These are phyloP conservation scores for Hypoxylon intermedium DNA, from an alignment of 495 filamentous ascomycete genomes.

Conservation along the genomic window DNA sequence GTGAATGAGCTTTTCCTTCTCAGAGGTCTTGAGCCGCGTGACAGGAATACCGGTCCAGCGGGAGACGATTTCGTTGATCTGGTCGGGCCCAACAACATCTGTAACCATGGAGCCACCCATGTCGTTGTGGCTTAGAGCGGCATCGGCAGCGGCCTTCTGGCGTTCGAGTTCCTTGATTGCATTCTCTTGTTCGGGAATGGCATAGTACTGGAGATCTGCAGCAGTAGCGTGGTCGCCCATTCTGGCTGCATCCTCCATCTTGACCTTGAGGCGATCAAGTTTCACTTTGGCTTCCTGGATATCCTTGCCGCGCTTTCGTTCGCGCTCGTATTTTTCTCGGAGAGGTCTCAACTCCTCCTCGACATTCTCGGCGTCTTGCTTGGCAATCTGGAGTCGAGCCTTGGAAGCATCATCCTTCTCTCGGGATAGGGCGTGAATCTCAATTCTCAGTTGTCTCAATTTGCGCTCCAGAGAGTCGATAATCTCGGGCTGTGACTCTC, in stretches of 20 bases:
- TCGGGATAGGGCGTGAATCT: constrained; percentile 90
- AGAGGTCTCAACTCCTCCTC: constrained; percentile 89
- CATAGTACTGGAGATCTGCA: constrained; percentile 94
- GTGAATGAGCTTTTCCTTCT: constrained; percentile 94
- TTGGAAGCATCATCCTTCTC: constrained; percentile 95
- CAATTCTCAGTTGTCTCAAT: constrained; percentile 88
- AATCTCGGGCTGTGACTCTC: constrained; percentile 93
- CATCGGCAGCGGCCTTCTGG: constrained; percentile 79
- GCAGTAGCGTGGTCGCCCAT: constrained; percentile 79
- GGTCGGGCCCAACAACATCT: constrained; percentile 93
- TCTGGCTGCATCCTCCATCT: constrained; percentile 90
- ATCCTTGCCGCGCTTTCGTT: constrained; percentile 83
- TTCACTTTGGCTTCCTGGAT: constrained; percentile 98
- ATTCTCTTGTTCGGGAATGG: constrained; percentile 87
- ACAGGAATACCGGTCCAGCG: constrained; percentile 97
- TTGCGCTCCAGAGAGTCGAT: constrained; percentile 91
- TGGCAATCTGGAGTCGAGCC: constrained; percentile 77
- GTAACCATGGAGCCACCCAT: constrained; percentile 75
- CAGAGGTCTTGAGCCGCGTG: constrained; percentile 87
- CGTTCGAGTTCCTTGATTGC: constrained; percentile 80
- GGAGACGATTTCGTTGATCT: constrained; percentile 98
- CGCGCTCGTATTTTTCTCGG: constrained; percentile 92
- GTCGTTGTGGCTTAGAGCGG: constrained; percentile 68
- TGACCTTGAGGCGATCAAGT: constrained; percentile 83
- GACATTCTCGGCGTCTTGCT: constrained; percentile 89